Evolutionary conservation across 768 basidiomycete species (phyloP), one percentile per base, ranked within the genome.

Genomic region (Tylopilus intermedius): DNA sequence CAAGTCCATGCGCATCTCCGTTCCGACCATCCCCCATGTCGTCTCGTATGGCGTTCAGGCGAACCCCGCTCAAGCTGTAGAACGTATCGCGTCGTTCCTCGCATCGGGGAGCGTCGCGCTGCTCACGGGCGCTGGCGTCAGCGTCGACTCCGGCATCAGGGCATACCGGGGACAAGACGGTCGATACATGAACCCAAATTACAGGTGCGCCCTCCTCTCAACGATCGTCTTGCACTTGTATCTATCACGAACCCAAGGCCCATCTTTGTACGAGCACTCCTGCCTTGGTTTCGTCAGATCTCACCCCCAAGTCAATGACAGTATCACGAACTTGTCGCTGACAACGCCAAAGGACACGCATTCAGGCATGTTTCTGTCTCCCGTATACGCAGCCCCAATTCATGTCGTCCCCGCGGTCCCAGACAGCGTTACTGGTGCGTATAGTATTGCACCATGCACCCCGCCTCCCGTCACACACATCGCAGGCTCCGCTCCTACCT

Each of bases 91-190:
- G 5, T 66, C 74, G 2, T 94, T 94, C 61, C 68, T 95, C 18
- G 70, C 75, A 0, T 71, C 75, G 4, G 90, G 91, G n/a, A 85
- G 82, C 67, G 81, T 82, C 45, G 72, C 85, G 0, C 72, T 93
- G 14, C 67, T 97, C 50, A 94, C 92, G 0, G 94, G 94, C 2
- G 95, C 95, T 0, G 95, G 95, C 7, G 90, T 96, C 58, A 90
- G 88, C 66, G 94, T 97, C 27, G 95, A 97, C 68, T 91, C 88
- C 26, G 95, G 95, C 42, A 95, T 98, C 55, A 77, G 91, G 58
- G 93, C 94, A n/a, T 96, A 97, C 70, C 75, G 94, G 52, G 94
- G 94, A 1, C 67, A 65, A 55, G 89, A 94, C 63, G 94, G 94
- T 14, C 74, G 85, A 57, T 92, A 92, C 69, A 82, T 89, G 81